phyloP scores from a whole-genome alignment of 805 yeast genomes.

The Candida palmyrensis region DNA sequence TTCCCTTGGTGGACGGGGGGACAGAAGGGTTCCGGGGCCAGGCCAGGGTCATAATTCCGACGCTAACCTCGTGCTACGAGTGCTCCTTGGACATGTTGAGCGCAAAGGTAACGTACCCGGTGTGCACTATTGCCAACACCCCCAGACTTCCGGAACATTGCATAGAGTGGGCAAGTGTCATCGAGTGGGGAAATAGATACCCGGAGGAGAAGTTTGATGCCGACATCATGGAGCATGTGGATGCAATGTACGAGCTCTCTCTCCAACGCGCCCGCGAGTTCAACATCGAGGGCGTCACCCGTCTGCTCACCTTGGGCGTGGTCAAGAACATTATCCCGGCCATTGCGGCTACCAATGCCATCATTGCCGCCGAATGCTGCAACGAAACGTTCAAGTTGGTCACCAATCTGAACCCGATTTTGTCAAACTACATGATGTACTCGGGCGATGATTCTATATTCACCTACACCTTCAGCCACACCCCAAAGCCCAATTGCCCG shows the following conservation, averaged over 20 bases:
- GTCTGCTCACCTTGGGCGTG: conserved; percentile 72
- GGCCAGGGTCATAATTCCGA: conserved; percentile 79
- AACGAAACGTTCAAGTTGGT: conserved; percentile 80
- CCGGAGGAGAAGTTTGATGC: conserved; percentile 52
- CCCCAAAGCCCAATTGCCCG: conserved; percentile 58
- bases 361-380: conserved; percentile 84
- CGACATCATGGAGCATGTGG: conserved; percentile 63
- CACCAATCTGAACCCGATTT: conserved; percentile 59
- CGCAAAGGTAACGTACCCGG: conserved; percentile 65
- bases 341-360: conserved; percentile 89
- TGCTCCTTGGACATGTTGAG: conserved; percentile 78
- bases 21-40: conserved; percentile 95
- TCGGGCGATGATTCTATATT: conserved; percentile 79
- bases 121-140: conserved; percentile 90
- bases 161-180: conserved; percentile 79
- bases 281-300: conserved; percentile 72
- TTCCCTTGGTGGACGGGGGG: conserved; percentile 82
- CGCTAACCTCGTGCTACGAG: conserved; percentile 85
- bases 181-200: conserved; percentile 62
- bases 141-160: conserved; percentile 96
- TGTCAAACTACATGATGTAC: conserved; percentile 80
- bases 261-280: conserved; percentile 55
- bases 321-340: conserved; percentile 92
- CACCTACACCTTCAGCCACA: conserved; percentile 65
- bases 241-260: conserved; percentile 56